These are phyloP conservation scores for Chrysosphaeria jannelii DNA, from an alignment of 2,329 filamentous ascomycete species.

Conservation along the genomic window DNA sequence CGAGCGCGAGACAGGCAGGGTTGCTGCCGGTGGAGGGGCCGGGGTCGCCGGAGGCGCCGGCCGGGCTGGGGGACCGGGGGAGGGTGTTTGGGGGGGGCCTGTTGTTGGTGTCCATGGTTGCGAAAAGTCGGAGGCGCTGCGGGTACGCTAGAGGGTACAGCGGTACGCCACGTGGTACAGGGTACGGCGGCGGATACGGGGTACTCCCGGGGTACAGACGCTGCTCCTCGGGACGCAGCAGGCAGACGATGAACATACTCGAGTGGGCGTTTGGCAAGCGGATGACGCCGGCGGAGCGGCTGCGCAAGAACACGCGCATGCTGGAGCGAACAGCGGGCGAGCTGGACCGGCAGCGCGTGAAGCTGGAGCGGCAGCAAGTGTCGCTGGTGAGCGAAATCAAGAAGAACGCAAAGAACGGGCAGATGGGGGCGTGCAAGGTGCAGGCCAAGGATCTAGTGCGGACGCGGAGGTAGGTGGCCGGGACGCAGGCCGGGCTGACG, in stretches of 20 bases:
- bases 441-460: slow-evolving; percentile 91
- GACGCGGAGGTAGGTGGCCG: slow-evolving; percentile 34
- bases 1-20: slow-evolving; percentile 3
- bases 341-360: slow-evolving; percentile 76
- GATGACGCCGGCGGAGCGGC: slow-evolving; percentile 80
- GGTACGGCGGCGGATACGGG: too few relatives aligned
- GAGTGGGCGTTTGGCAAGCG: slow-evolving; percentile 99
- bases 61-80: slow-evolving; percentile 1
- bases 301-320: slow-evolving; percentile 82
- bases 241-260: slow-evolving; percentile 26
- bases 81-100: slow-evolving; percentile 1
- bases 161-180: too few relatives aligned
- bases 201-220: too few relatives aligned
- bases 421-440: slow-evolving; percentile 96
- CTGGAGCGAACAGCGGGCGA: slow-evolving; percentile 94
- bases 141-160: too few relatives aligned
- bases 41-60: slow-evolving; percentile 1
- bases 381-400: slow-evolving; percentile 89
- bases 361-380: slow-evolving; percentile 97
- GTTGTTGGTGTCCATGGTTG: slow-evolving; percentile 3
- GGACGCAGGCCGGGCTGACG: neutral
- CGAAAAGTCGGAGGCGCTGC: too few relatives aligned
- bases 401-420: slow-evolving; percentile 89
- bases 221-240: too few relatives aligned
- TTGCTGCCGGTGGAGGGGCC: slow-evolving; percentile 7